Conservation (phyloP, 257 asterid species). For the Lavandula angustifolia region DNA sequence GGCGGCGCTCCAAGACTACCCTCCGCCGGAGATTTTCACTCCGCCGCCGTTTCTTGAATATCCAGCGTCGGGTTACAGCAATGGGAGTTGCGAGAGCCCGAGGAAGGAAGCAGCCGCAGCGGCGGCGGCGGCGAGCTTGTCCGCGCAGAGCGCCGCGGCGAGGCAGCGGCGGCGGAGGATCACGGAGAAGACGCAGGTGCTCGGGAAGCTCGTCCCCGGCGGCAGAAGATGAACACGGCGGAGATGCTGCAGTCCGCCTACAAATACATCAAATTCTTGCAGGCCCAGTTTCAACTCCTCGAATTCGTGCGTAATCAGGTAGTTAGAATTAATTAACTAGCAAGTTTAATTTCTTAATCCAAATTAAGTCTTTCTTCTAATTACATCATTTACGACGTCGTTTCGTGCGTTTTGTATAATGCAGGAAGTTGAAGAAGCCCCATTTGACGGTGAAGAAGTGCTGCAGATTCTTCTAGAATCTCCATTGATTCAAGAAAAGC, state of each 20-base stretch:
- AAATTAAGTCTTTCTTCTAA: too few species aligned
- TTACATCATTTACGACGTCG: too few species aligned
- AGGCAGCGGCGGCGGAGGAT: slow-evolving; percentile 85
- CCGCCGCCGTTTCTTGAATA: slow-evolving; percentile 38
- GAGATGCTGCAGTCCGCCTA: slow-evolving; percentile 84
- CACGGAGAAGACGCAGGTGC: slow-evolving; percentile 78
- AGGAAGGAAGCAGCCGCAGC: slow-evolving; percentile 26
- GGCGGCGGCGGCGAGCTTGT: slow-evolving; percentile 37
- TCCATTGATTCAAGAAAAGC: slow-evolving; percentile 63
- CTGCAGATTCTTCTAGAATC: slow-evolving; percentile 61
- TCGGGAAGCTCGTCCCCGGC: slow-evolving; percentile 84
- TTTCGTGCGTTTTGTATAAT: too few species aligned
- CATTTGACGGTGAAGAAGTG: slow-evolving; percentile 42
- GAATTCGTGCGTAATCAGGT: too few species aligned
- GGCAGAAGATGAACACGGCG: slow-evolving; percentile 89
- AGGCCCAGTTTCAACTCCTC: slow-evolving; percentile 69
- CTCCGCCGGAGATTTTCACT: slow-evolving; percentile 24
- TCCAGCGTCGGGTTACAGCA: slow-evolving; percentile 27
- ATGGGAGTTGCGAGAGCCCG: slow-evolving; percentile 24
- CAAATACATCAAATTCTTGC: slow-evolving; percentile 70
- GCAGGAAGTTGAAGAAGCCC: slow-evolving; percentile 29
- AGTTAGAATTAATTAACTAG: too few species aligned
- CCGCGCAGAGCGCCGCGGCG: slow-evolving; percentile 86
- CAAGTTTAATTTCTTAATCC: too few species aligned
- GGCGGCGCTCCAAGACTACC: slow-evolving; percentile 28